Evolutionary conservation across 306 rosid genomes (phyloP).

Genomic region (Vigna angularis): DNA sequence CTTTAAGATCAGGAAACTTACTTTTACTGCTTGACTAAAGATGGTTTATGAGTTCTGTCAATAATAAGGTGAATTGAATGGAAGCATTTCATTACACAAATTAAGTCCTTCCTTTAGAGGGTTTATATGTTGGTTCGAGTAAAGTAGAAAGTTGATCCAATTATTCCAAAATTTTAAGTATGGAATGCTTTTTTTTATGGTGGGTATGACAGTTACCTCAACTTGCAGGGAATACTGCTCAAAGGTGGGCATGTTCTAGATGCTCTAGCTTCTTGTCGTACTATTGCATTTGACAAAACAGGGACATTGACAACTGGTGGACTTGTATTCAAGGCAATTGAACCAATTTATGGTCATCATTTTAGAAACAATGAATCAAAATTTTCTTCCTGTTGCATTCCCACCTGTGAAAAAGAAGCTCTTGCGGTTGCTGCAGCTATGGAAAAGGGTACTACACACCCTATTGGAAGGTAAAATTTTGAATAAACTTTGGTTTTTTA

Average conservation of each 20-base stretch:
- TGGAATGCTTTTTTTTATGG: slow-evolving; percentile 21
- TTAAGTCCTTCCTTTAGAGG: slow-evolving; percentile 2
- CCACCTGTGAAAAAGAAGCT: slow-evolving; percentile 97
- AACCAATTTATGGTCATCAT: slow-evolving; percentile 90
- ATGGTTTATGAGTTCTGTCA: slow-evolving; percentile 10
- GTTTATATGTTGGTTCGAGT: slow-evolving; percentile 30
- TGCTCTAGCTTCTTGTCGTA: slow-evolving; percentile 92
- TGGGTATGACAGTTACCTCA: slow-evolving; percentile 35
- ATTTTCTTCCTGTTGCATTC: slow-evolving; percentile 77
- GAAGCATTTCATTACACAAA: slow-evolving; percentile 3
- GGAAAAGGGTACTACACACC: slow-evolving; percentile 99
- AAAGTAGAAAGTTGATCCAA: slow-evolving; percentile 17
- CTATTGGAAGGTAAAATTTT: slow-evolving; percentile 86
- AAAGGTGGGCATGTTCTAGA: slow-evolving; percentile 98
- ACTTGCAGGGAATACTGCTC: slow-evolving; percentile 84
- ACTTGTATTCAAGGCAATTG: slow-evolving; percentile 88
- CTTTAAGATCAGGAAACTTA: slow-evolving; percentile 26
- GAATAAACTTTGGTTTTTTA: slow-evolving; percentile 36
- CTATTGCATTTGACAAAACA: slow-evolving; percentile 97
- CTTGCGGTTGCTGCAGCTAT: slow-evolving; percentile 99
- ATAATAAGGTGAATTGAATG: slow-evolving; percentile 36
- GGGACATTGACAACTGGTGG: slow-evolving; percentile 98
- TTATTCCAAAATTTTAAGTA: neutral
- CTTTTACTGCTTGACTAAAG: slow-evolving; percentile 10
- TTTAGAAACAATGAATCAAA: slow-evolving; percentile 46